Evolutionary conservation across 2,329 filamentous ascomycete species (phyloP), one percentile per base, ranked within the genome.

Genomic region (Fusarium transvaalense): DNA sequence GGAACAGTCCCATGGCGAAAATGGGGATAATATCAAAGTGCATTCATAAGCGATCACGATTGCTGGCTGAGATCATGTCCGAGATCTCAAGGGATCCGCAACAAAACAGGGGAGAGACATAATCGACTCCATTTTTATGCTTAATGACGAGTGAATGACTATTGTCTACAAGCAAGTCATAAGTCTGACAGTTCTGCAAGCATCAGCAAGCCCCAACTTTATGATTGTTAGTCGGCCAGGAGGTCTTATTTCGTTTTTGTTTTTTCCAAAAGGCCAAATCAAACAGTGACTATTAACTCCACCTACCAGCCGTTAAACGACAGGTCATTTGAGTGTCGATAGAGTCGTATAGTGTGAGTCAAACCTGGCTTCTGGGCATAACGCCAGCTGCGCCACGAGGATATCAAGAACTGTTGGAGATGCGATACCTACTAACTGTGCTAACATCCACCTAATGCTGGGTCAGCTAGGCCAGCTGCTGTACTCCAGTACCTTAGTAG

Each of bases 131-230:
- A 19, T 54, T 29, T 27, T 52, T 23, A 32, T 61, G 34, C 37
- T 53, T 31, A 34, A 68, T 71, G 66, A 66, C 64, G 57, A 29
- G 19, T 12, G 8, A 34, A 50, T 59, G 55, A 64, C 58, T 47
- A 7, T 32, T 10, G 13, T 15, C 15, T 27, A 42, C 13, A 51
- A 15, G 13, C 12, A 13, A 25, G 38, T 21, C 8, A 29, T n/a
- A 23, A 37, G 27, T 21, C 42, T 15, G 31, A 38, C 35, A 45
- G 46, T 27, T 50, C 13, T n/a, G 9, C 13, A 14, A 23, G 19
- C 14, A 15, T 34, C 23, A 35, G 31, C n/a, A 25, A 42, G 41
- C 23, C 53, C 41, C 31, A 17, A 19, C 35, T 21, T 12, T 52
- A 31, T 31, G n/a, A 27, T 45, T 34, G 5, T 14, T 14, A 23